Conservation (phyloP, 2,329 filamentous ascomycete genomes). For the Ustulina deusta region DNA sequence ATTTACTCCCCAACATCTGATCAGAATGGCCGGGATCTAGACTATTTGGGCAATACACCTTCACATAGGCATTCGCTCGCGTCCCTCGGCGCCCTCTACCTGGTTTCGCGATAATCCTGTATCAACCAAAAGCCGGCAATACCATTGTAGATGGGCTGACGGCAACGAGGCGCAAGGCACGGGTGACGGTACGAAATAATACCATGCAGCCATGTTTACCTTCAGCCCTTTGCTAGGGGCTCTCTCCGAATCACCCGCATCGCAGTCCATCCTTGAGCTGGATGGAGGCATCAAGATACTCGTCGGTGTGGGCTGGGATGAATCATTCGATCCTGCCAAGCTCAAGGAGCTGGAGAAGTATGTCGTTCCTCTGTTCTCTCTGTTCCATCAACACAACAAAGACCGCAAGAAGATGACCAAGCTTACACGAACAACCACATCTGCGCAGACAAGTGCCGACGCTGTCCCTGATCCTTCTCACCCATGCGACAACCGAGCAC, state of each 20-base stretch:
- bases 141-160: conserved; percentile 37
- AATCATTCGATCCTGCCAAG: conserved; percentile 84
- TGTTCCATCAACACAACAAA: background rate
- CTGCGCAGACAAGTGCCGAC: conserved; percentile 82
- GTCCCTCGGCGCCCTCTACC: background rate
- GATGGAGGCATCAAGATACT: conserved; percentile 97
- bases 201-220: conserved; percentile 80
- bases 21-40: background rate
- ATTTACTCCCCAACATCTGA: conserved; percentile 18
- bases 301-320: conserved; percentile 96
- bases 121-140: background rate
- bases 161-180: conserved; percentile 31
- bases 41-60: background rate
- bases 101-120: conserved; percentile 3
- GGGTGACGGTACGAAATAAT: conserved; percentile 27
- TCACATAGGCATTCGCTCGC: background rate
- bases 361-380: conserved; percentile 41
- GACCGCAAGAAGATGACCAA: background rate
- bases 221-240: conserved; percentile 94
- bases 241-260: conserved; percentile 85
- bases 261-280: conserved; percentile 95
- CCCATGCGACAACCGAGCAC: conserved; percentile 91
- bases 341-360: conserved; percentile 92
- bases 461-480: conserved; percentile 91
- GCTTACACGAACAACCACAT: background rate